Evolutionary conservation across 208 protist genomes (phyloP).

Genomic region (Crithidia expoeki): DNA sequence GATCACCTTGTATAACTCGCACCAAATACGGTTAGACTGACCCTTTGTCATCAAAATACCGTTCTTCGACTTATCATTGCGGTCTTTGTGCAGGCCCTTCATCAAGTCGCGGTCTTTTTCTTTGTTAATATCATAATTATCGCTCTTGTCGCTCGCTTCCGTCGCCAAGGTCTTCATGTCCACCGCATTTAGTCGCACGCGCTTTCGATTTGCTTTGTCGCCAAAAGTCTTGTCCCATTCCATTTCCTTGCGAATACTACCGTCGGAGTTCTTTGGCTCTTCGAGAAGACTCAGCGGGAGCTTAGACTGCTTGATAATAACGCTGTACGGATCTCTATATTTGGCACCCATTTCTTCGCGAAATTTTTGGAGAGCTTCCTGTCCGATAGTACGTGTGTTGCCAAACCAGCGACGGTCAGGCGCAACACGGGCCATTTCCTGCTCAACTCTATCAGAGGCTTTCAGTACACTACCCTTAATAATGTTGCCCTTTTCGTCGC

Average conservation of each 20-base stretch:
- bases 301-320: slow-evolving; percentile 97
- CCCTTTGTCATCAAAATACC: slow-evolving; percentile 97
- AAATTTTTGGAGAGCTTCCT: slow-evolving; percentile 97
- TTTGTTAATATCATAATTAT: slow-evolving; percentile 62
- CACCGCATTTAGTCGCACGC: slow-evolving; percentile 61
- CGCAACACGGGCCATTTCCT: slow-evolving; percentile 93
- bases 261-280: slow-evolving; percentile 79
- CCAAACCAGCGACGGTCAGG: slow-evolving; percentile 98
- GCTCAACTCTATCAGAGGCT: slow-evolving; percentile 82
- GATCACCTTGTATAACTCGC: slow-evolving; percentile 99
- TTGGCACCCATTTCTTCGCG: slow-evolving; percentile 95
- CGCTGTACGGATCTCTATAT: slow-evolving; percentile 97
- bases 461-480: slow-evolving; percentile 90
- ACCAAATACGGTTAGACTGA: slow-evolving; percentile 99
- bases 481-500: slow-evolving; percentile 93
- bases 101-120: slow-evolving; percentile 69
- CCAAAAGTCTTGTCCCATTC: slow-evolving; percentile 97
- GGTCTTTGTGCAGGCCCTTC: slow-evolving; percentile 46
- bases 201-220: slow-evolving; percentile 94
- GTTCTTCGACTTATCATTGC: slow-evolving; percentile 84
- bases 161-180: slow-evolving; percentile 66
- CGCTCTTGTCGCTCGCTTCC: slow-evolving; percentile 44
- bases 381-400: slow-evolving; percentile 96
- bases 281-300: slow-evolving; percentile 96
- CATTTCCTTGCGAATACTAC: slow-evolving; percentile 94